Evolutionary conservation across 352 stramenopile genomes (phyloP), one percentile per base, ranked within the genome.

Genomic region (Phytophthora sp.): DNA sequence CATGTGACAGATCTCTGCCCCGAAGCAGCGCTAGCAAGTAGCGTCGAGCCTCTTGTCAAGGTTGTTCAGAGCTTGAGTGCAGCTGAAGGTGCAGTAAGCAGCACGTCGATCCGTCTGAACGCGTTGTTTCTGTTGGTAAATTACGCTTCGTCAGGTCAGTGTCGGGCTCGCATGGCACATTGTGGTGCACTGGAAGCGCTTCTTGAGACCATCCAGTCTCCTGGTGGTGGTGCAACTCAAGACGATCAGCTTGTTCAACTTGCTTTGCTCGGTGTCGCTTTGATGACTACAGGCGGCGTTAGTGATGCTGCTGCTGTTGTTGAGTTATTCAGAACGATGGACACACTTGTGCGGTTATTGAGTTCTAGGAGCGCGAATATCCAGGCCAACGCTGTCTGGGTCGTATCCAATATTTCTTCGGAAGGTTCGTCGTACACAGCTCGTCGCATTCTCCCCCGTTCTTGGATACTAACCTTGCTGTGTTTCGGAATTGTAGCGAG

Each of bases 351-450:
- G 1, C 33, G 31, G 1, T 66, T 90, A 11, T 47, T 94, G 41
- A 71, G 51, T 27, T 85, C 82, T 26, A 84, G 74, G 55, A 88
- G 79, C 31, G 44, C 68, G 4, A 79, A 74, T 31, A 76, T 92
- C 7, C 82, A 92, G 53, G 81, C 86, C 21, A 90, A 91, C 47
- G 77, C 80, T 15, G 86, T 91, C 2, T 92, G 86, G 86, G 77
- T 94, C 2, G 70, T 94, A 18, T 91, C 83, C 12, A 94, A 94
- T 39, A 79, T 92, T 18, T 89, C 76, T 0, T 68, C 47, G 9
- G 76, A 90, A 76, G 81, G 82, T 91, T 54, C 59, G 61, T 18
- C 7, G 15, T n/a, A 13, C 9, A 15, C 11, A 31, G 42, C 5
- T 31, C 29, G 16, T 6, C n/a, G 30, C 36, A 13, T 46, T 52